A percentile compares a stretch with the other conserved stretches of the same genome.
These are phyloP conservation scores for Globisporangium paroecandrum DNA, from an alignment of 352 stramenopile species.

Conservation along the genomic window DNA sequence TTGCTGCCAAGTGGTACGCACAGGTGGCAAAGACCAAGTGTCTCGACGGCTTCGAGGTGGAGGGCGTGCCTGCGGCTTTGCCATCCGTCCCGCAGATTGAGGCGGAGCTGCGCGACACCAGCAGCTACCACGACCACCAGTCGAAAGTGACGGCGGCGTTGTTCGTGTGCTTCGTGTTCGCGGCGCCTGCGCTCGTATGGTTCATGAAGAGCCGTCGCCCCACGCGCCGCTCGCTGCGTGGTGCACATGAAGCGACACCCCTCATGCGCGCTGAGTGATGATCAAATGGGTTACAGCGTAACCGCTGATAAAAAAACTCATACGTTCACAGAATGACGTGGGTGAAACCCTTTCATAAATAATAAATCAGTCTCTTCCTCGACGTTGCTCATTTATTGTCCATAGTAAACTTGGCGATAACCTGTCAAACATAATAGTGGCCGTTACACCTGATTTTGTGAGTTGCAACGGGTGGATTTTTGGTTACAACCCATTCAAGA, in stretches of 20 bases:
- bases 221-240: constrained; percentile 5
- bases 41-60: constrained; percentile 26
- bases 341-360: neutral
- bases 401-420: neutral
- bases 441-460: constrained; percentile 6
- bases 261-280: constrained; percentile 14
- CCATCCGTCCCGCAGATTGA: neutral
- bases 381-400: neutral
- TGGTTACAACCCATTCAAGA: constrained; percentile 2
- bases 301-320: neutral
- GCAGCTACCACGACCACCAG: neutral
- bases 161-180: constrained; percentile 9
- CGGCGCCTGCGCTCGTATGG: constrained; percentile 16
- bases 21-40: constrained; percentile 56
- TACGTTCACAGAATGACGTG: neutral
- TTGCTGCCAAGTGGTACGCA: constrained; percentile 57
- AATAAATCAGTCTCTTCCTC: constrained; percentile 5
- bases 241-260: constrained; percentile 13
- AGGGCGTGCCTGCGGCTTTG: neutral
- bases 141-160: neutral
- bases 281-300: neutral
- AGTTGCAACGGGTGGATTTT: constrained; percentile 9
- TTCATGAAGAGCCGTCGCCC: constrained; percentile 17
- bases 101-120: constrained; percentile 2
- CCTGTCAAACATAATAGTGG: neutral